These are phyloP conservation scores for Cicer yamashitae DNA, from an alignment of 306 rosid species.

Conservation along the genomic window DNA sequence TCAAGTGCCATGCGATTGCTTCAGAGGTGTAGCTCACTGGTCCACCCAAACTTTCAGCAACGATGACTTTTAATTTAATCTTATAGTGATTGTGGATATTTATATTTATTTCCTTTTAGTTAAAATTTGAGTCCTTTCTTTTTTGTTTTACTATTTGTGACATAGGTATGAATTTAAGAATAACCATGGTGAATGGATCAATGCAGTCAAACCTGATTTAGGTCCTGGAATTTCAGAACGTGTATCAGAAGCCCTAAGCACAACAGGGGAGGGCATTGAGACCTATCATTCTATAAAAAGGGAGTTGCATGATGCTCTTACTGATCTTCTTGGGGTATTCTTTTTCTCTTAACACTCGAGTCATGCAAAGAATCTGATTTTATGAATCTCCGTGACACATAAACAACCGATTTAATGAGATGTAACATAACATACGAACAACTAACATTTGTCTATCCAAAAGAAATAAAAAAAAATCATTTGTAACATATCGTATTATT, in stretches of 20 bases:
- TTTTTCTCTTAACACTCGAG: conserved; percentile 26
- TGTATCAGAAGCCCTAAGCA: conserved; percentile 59
- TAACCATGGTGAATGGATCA: conserved; percentile 84
- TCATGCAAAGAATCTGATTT: not conserved
- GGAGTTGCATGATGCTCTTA: conserved; percentile 71
- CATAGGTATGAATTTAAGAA: conserved; percentile 80
- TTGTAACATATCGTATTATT: too few species aligned
- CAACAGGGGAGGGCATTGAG: conserved; percentile 62
- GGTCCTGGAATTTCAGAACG: conserved; percentile 89
- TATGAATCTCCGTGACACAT: not conserved
- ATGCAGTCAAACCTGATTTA: conserved; percentile 65
- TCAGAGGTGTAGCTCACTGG: conserved; percentile 59
- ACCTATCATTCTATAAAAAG: conserved; percentile 55
- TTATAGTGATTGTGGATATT: conserved; percentile 22
- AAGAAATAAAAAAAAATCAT: too few species aligned
- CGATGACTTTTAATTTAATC: conserved; percentile 26
- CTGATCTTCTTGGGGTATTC: conserved; percentile 83
- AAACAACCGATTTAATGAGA: not conserved
- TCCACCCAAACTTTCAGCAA: conserved; percentile 22
- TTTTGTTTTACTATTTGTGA: conserved; percentile 30
- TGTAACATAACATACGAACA: not conserved
- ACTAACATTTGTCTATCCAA: too few species aligned
- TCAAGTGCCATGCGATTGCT: conserved; percentile 74
- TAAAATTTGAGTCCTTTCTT: conserved; percentile 15
- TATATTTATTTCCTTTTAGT: not conserved